Base-by-base conservation (phyloP, 176 grass and related monocot species). In the Tillandsia leiboldiana region DNA sequence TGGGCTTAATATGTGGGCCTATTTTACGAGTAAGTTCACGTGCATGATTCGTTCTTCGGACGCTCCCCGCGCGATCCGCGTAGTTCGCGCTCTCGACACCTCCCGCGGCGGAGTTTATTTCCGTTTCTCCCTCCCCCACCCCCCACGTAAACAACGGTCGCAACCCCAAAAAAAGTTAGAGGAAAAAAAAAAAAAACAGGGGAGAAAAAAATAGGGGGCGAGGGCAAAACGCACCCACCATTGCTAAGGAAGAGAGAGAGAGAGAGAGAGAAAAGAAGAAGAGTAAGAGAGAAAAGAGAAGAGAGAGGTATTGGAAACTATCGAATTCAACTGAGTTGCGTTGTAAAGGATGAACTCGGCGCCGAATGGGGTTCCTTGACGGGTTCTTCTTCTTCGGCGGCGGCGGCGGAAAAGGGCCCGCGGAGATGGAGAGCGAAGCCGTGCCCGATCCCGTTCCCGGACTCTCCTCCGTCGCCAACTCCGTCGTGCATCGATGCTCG, bases 381-480 rank as follows among this genome's bases (percentile, higher is more conserved):
- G 73, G 63, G 63, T 63, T 90, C 65, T 58, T 87, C 49, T 53
- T 26, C 10, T 49, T 77, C 20, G 20, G 24, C 52, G 14, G 33
- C 28, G 65, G 63, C 69, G 79, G 68, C 42, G 66, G 49, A 4
- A 67, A 11, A 13, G 53, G 50, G 72, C 24, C 23, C 13, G 52
- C 51, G 15, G 42, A 49, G 51, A 75, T 83, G 87, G 83, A 73
- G 57, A 51, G 15, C n/a, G 91, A 76, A 51, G 26, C 77, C 63
- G 26, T 18, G 72, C 12, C 29, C 20, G 27, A 63, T 49, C 69
- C 77, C 54, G 81, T 99, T 53, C 73, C 84, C 51, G 57, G 53
- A 18, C 87, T 99, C 74, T 93, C 94, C 1, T 33, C 84, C 71
- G 69, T 86, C 10, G 87, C 94, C 65, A 71, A 64, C 77, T 87